Conservation (phyloP, 2,329 filamentous ascomycete species). For the Diaporthe citri region DNA sequence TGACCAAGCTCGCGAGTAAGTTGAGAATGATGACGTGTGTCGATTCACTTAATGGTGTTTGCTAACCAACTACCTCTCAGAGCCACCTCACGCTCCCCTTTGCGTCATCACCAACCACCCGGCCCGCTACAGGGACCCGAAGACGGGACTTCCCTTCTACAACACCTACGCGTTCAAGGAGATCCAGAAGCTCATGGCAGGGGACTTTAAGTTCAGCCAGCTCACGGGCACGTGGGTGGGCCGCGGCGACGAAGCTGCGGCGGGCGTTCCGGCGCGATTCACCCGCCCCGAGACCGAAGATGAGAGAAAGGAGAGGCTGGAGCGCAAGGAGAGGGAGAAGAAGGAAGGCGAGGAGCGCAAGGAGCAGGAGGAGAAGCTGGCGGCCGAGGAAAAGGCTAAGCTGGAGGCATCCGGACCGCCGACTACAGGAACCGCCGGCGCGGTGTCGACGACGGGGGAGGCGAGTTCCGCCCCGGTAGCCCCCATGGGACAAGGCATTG, state of each 20-base stretch:
- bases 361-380: slow-evolving; percentile 24
- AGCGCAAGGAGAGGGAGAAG: slow-evolving; percentile 37
- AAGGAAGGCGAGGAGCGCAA: slow-evolving; percentile 29
- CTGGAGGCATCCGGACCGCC: slow-evolving; percentile 7
- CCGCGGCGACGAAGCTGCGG: slow-evolving; percentile 68
- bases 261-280: slow-evolving; percentile 86
- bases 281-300: slow-evolving; percentile 45
- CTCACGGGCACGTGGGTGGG: slow-evolving; percentile 89
- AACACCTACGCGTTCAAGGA: slow-evolving; percentile 85
- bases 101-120: slow-evolving; percentile 88
- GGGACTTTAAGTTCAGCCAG: slow-evolving; percentile 85
- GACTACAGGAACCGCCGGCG: not conserved
- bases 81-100: slow-evolving; percentile 64
- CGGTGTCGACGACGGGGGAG: not conserved
- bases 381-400: slow-evolving; percentile 25
- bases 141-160: slow-evolving; percentile 84
- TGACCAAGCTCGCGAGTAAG: slow-evolving; percentile 69
- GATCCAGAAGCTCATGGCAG: slow-evolving; percentile 78
- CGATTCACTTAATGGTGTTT: not conserved
- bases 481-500: not conserved
- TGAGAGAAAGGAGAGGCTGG: slow-evolving; percentile 40
- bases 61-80: slow-evolving; percentile 47
- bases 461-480: slow-evolving; percentile 1
- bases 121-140: slow-evolving; percentile 87
- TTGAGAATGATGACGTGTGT: slow-evolving; percentile 25